phyloP scores from a whole-genome alignment of 257 asterid genomes.

The Gentiana straminea region DNA sequence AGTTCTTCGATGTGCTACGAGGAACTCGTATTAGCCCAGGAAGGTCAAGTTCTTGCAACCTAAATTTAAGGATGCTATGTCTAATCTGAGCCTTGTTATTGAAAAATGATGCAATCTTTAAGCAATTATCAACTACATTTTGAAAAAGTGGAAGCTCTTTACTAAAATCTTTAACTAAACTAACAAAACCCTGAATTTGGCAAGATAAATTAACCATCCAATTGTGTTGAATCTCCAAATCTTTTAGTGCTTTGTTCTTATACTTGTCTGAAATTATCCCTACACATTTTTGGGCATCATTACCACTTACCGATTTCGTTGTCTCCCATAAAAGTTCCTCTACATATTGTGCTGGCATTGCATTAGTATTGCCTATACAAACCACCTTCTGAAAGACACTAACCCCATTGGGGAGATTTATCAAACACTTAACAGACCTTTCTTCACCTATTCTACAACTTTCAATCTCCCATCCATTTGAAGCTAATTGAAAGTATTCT shows the following conservation, averaged over 20 bases:
- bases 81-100: conserved; percentile 56
- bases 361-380: conserved; percentile 15
- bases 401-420: conserved; percentile 78
- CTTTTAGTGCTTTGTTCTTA: conserved; percentile 57
- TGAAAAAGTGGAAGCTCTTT: conserved; percentile 59
- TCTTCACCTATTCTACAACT: conserved; percentile 28
- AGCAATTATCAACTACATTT: conserved; percentile 44
- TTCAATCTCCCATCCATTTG: conserved; percentile 60
- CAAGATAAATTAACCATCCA: conserved; percentile 88
- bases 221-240: conserved; percentile 48
- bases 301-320: conserved; percentile 38
- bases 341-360: conserved; percentile 49
- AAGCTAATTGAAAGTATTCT: conserved; percentile 59
- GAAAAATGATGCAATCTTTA: conserved; percentile 49
- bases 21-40: conserved; percentile 53
- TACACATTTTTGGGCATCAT: conserved; percentile 42
- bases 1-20: conserved; percentile 35
- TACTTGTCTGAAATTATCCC: conserved; percentile 74
- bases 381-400: conserved; percentile 55
- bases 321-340: conserved; percentile 70
- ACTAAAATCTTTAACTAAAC: conserved; percentile 62
- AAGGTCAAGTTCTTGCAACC: conserved; percentile 44
- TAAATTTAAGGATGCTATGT: conserved; percentile 42
- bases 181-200: conserved; percentile 54
- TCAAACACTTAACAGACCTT: conserved; percentile 37